These are phyloP conservation scores for Apophysomyces ossiformis DNA, from an alignment of 371 early-diverging fungal species.

Conservation along the genomic window DNA sequence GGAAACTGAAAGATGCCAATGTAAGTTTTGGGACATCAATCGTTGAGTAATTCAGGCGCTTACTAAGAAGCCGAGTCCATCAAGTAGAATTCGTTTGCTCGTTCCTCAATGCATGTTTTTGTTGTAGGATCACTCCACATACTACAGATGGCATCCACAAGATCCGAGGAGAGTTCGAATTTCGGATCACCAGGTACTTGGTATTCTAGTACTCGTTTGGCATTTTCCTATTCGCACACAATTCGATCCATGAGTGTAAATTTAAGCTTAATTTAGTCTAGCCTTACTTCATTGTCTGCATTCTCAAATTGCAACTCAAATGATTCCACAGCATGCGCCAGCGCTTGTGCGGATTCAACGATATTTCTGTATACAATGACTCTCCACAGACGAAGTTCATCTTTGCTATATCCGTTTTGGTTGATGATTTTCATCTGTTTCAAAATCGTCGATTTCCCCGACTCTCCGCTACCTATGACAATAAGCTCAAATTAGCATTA, in stretches of 20 bases:
- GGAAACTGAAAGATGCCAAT: conserved; percentile 49
- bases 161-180: conserved; percentile 55
- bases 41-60: background rate
- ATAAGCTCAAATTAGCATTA: background rate
- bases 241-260: background rate
- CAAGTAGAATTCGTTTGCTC: conserved; percentile 68
- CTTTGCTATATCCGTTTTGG: conserved; percentile 80
- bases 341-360: conserved; percentile 65
- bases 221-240: background rate
- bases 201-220: conserved; percentile 40
- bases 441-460: conserved; percentile 86
- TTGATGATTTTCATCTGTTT: conserved; percentile 93
- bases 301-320: conserved; percentile 51
- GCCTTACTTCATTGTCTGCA: conserved; percentile 42
- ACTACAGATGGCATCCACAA: conserved; percentile 63
- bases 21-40: background rate
- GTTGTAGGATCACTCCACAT: conserved; percentile 69
- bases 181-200: conserved; percentile 56
- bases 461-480: conserved; percentile 78
- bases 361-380: conserved; percentile 78
- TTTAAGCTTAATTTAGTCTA: background rate
- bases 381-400: conserved; percentile 73
- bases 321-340: conserved; percentile 62
- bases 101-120: conserved; percentile 55
- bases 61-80: conserved; percentile 73